A percentile compares a stretch with the other conserved stretches of the same genome.
phyloP scores from a whole-genome alignment of 1,284 basidiomycete species.

The Apiotrichum mycotoxinovorans region DNA sequence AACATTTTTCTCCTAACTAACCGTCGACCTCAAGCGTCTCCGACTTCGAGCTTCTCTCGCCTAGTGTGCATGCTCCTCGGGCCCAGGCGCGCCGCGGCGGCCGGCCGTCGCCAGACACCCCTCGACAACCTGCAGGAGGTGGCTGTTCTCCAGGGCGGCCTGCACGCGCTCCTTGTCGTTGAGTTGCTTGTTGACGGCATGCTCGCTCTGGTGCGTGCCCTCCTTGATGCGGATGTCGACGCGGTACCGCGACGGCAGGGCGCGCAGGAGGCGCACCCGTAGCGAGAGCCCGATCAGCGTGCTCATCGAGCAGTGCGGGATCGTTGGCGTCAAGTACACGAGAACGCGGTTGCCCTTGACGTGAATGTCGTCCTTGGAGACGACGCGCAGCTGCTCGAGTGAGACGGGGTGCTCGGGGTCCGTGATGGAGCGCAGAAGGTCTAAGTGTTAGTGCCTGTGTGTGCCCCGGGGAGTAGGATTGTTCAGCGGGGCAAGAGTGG shows the following conservation, averaged over 20 bases:
- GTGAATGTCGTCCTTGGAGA: slow-evolving; percentile 81
- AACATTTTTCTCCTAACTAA: no score
- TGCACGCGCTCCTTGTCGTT: slow-evolving; percentile 99
- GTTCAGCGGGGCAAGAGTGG: not conserved
- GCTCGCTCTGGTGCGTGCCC: slow-evolving; percentile 92
- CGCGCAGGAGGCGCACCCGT: slow-evolving; percentile 82
- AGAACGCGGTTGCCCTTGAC: slow-evolving; percentile 69
- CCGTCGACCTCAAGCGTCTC: no score
- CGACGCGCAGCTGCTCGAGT: slow-evolving; percentile 94
- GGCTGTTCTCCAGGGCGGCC: slow-evolving; percentile 88
- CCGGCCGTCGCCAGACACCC: slow-evolving; percentile 67
- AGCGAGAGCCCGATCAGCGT: slow-evolving; percentile 94
- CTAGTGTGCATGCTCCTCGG: slow-evolving; percentile 7
- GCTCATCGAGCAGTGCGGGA: slow-evolving; percentile 97
- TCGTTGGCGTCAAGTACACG: slow-evolving; percentile 93
- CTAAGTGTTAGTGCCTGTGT: slow-evolving; percentile 54
- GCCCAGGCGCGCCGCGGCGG: slow-evolving; percentile 37
- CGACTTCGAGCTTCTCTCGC: not conserved
- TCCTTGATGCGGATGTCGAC: slow-evolving; percentile 90
- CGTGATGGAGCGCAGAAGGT: slow-evolving; percentile 85
- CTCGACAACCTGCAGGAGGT: slow-evolving; percentile 82
- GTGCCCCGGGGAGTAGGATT: not conserved
- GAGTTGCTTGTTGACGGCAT: slow-evolving; percentile 94
- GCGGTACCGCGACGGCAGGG: slow-evolving; percentile 88
- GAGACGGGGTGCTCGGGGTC: slow-evolving; percentile 95